Conservation (phyloP, 345 rosid species). For the Arabis alpina region DNA sequence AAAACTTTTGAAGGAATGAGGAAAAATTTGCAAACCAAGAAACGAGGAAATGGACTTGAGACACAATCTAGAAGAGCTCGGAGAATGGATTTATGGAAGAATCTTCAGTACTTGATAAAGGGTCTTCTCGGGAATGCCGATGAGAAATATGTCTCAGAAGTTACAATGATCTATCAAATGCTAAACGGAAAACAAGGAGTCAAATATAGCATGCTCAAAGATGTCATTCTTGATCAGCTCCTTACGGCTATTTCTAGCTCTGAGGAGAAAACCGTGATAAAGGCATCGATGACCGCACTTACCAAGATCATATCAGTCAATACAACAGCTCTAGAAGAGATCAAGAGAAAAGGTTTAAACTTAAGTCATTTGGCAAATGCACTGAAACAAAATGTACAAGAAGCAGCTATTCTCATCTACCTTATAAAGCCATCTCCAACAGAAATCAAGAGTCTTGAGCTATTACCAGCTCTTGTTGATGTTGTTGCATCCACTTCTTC, state of each 20-base stretch:
- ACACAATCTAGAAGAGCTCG: conserved; percentile 39
- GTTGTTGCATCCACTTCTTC: conserved; percentile 55
- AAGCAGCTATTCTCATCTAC: conserved; percentile 80
- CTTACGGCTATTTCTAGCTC: conserved; percentile 72
- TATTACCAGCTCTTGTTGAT: conserved; percentile 77
- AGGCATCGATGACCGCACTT: conserved; percentile 70
- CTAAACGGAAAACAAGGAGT: conserved; percentile 60
- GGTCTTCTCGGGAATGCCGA: conserved; percentile 55
- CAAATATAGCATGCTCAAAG: conserved; percentile 68
- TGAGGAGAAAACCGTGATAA: conserved; percentile 65
- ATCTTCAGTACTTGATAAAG: conserved; percentile 62
- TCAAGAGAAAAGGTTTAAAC: conserved; percentile 72
- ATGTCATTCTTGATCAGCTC: conserved; percentile 74
- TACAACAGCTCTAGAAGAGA: conserved; percentile 59
- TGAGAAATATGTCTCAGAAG: conserved; percentile 65
- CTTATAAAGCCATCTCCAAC: conserved; percentile 79
- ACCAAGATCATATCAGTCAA: conserved; percentile 63
- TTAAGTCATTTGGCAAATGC: conserved; percentile 70
- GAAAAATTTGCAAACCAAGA: conserved; percentile 31
- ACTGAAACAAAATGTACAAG: conserved; percentile 72
- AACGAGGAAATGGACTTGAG: conserved; percentile 35
- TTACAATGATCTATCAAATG: conserved; percentile 66
- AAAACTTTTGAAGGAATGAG: conserved; percentile 43
- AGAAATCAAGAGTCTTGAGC: conserved; percentile 81
- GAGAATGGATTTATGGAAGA: conserved; percentile 52